Conservation (phyloP, 139 green algal species). For the Chlorella sp. region DNA sequence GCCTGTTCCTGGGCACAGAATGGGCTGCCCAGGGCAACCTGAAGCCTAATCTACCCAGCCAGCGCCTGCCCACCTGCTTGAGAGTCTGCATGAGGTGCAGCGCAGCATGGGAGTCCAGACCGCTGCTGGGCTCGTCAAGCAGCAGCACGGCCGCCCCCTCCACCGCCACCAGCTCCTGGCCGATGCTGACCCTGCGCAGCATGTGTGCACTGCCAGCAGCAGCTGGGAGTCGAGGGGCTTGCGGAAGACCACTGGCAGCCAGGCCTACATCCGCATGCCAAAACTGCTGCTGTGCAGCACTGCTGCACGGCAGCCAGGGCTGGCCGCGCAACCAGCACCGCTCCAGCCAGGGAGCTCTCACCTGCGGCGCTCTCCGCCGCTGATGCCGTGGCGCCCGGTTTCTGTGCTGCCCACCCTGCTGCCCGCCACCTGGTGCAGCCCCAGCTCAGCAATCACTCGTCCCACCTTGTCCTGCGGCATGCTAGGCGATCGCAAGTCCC, state of each 20-base stretch:
- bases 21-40: conserved; percentile 44
- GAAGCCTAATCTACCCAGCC: not conserved
- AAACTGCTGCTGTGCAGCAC: too few relatives aligned
- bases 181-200: conserved; percentile 64
- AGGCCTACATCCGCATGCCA: too few relatives aligned
- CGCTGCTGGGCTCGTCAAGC: conserved; percentile 57
- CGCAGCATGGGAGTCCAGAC: conserved; percentile 73
- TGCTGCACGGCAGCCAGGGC: too few relatives aligned
- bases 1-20: not conserved
- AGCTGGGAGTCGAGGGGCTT: not conserved
- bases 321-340: too few relatives aligned
- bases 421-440: conserved; percentile 42
- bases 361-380: conserved; percentile 59
- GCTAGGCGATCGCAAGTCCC: too few relatives aligned
- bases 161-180: conserved; percentile 76
- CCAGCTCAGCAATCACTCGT: conserved; percentile 45
- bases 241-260: too few relatives aligned
- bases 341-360: too few relatives aligned
- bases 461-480: conserved; percentile 29
- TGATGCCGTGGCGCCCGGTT: conserved; percentile 44
- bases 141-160: conserved; percentile 51
- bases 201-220: not conserved
- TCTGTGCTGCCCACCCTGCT: conserved; percentile 44
- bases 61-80: conserved; percentile 32
- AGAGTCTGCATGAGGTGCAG: conserved; percentile 65